A percentile compares a stretch with the other conserved stretches of the same genome.
These are phyloP conservation scores for Sphagnum magellanicum DNA, from an alignment of 228 moss, liverwort and hornwort species.

Conservation along the genomic window DNA sequence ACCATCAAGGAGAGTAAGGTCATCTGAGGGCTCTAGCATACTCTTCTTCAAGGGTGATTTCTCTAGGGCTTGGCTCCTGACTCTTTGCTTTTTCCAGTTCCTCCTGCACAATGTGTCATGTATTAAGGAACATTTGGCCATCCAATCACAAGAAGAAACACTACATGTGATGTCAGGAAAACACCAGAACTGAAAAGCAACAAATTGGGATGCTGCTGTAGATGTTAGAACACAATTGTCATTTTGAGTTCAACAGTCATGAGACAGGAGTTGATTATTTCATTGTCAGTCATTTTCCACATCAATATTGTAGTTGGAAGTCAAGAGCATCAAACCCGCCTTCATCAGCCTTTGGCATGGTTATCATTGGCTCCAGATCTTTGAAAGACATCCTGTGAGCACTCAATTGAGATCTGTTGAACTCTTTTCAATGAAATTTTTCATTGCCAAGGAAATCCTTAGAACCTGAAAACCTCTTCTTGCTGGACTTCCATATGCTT, in stretches of 20 bases:
- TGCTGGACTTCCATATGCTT: too few relatives aligned
- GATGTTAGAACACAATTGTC: too few relatives aligned
- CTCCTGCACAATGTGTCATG: conserved; percentile 31
- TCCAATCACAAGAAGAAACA: too few relatives aligned
- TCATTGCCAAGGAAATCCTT: too few relatives aligned
- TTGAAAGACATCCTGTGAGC: conserved; percentile 26
- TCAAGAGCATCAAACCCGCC: conserved; percentile 52
- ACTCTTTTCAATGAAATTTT: too few relatives aligned
- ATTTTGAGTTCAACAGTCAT: too few relatives aligned
- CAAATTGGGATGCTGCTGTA: too few relatives aligned
- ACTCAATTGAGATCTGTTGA: conserved; percentile 9
- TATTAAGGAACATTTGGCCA: too few relatives aligned
- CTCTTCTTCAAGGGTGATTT: conserved; percentile 80
- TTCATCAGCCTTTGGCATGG: conserved; percentile 31
- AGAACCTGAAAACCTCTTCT: too few relatives aligned
- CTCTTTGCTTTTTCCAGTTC: conserved; percentile 29
- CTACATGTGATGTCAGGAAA: too few relatives aligned
- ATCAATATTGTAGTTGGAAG: conserved; percentile 39
- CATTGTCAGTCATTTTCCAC: conserved; percentile 2
- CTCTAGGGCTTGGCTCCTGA: conserved; percentile 44
- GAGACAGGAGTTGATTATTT: too few relatives aligned
- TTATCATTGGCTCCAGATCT: conserved; percentile 31
- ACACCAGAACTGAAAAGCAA: too few relatives aligned
- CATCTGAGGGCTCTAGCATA: conserved; percentile 11
- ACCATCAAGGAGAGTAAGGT: neutral